Percentiles rank a stretch among this genome's conserved stretches.
phyloP scores from a whole-genome alignment of 2,329 filamentous ascomycete species.

The Calonectria pauciramosa region DNA sequence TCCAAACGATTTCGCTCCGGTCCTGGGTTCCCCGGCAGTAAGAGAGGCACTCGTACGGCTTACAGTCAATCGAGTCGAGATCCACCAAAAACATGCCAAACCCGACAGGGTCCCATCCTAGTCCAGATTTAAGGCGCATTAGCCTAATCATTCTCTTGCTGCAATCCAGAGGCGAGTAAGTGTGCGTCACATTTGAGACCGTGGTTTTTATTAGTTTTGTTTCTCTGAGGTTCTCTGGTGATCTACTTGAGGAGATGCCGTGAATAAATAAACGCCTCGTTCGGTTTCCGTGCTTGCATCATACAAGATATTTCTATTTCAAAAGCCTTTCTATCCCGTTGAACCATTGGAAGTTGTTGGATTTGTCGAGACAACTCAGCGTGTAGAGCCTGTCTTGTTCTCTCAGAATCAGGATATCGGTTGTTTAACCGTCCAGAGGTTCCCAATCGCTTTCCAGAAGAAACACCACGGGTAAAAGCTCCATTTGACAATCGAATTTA shows the following conservation, averaged over 20 bases:
- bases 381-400: no score
- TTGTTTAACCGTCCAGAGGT: no score
- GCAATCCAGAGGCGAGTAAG: neutral
- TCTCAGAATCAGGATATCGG: no score
- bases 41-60: neutral
- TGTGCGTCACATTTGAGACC: neutral
- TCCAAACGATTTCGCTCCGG: neutral
- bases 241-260: neutral
- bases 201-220: neutral
- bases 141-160: neutral
- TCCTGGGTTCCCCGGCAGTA: neutral
- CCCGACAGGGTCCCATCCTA: neutral
- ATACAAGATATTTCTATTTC: no score
- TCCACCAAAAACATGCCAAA: neutral
- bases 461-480: neutral
- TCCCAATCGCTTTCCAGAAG: no score
- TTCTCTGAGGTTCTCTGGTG: neutral
- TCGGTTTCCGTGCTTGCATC: no score
- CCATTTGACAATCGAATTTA: neutral
- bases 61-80: neutral
- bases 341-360: no score
- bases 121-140: neutral
- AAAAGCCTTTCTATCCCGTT: no score
- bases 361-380: no score
- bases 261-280: neutral